Percentiles rank a stretch among this genome's conserved stretches.
These are phyloP conservation scores for Pontederia crassipes DNA, from an alignment of 176 grass and related monocot species.

Conservation along the genomic window DNA sequence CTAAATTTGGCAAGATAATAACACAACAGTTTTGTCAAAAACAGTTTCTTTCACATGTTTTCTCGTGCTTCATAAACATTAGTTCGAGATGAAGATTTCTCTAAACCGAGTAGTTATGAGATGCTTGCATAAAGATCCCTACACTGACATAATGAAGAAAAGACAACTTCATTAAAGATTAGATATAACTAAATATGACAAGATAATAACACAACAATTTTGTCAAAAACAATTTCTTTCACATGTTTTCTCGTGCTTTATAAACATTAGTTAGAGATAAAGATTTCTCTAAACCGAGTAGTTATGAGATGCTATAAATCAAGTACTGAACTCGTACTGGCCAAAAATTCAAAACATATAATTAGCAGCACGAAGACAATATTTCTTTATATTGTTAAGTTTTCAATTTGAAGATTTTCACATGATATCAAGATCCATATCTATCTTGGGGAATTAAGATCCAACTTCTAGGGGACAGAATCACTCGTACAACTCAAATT, in stretches of 20 bases:
- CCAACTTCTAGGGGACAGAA: too few relatives aligned
- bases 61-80: neutral
- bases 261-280: neutral
- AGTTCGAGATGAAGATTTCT: too few relatives aligned
- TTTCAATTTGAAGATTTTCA: too few relatives aligned
- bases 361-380: too few relatives aligned
- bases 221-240: neutral
- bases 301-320: neutral
- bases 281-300: neutral
- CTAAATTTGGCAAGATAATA: neutral
- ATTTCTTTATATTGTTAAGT: too few relatives aligned
- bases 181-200: neutral
- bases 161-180: neutral
- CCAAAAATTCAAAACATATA: too few relatives aligned
- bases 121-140: conserved; percentile 77
- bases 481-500: too few relatives aligned
- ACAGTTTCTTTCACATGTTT: neutral
- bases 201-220: neutral
- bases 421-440: too few relatives aligned
- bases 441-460: too few relatives aligned
- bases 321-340: too few relatives aligned
- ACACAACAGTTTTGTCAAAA: neutral
- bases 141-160: conserved; percentile 6
- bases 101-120: neutral
- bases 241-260: neutral